Evolutionary conservation across 176 grass and related monocot species (phyloP).

Genomic region (Dendrocalamus sinicus): DNA sequence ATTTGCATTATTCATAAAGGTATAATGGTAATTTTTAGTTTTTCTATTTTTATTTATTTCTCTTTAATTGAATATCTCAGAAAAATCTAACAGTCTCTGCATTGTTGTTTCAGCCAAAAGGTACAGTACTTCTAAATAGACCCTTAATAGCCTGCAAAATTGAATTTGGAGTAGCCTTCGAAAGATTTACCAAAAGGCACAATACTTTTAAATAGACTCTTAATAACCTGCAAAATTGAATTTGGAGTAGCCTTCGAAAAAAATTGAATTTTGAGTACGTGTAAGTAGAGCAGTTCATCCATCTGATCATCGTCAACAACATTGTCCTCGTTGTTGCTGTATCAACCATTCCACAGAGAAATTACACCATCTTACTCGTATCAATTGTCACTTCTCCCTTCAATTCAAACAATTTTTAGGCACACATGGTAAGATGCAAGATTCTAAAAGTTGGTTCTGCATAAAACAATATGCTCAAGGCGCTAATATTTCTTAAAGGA

Average conservation of each 20-base stretch:
- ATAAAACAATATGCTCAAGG: background rate
- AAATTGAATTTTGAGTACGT: background rate
- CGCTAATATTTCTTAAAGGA: background rate
- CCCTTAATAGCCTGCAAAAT: background rate
- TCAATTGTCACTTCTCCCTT: background rate
- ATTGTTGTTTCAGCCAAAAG: too few relatives aligned
- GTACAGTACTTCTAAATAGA: too few relatives aligned
- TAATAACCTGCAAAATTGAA: background rate
- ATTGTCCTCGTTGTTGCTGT: background rate
- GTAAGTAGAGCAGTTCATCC: too few relatives aligned
- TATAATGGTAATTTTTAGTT: too few relatives aligned
- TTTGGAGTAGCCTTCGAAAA: background rate
- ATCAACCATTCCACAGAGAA: background rate
- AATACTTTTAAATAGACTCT: too few relatives aligned
- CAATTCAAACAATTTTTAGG: background rate
- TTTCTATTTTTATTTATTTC: too few relatives aligned
- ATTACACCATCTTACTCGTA: background rate
- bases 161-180: background rate
- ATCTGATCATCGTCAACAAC: background rate
- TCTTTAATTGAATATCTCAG: too few relatives aligned
- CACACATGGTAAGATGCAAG: background rate
- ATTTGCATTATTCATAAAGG: too few relatives aligned
- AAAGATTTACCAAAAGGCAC: too few relatives aligned
- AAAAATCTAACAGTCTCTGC: too few relatives aligned
- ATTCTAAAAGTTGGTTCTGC: background rate